Evolutionary conservation across 2,329 filamentous ascomycete species (phyloP), one percentile per base, ranked within the genome.

Genomic region (Diaporthe destruens): DNA sequence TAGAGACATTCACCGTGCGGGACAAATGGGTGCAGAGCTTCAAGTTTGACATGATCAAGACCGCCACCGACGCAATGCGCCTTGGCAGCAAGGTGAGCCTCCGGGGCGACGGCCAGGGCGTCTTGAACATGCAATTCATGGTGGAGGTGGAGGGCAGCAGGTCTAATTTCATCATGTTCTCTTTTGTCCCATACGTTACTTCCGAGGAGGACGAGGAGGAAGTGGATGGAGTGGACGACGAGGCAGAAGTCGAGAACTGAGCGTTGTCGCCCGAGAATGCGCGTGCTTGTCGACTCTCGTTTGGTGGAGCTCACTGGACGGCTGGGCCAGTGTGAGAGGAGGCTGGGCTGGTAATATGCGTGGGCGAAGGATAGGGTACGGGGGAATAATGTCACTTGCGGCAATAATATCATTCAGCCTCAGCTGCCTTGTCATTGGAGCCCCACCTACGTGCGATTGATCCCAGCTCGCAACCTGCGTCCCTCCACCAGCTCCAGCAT

Each of bases 91-190:
- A 98, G 82, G 95, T 98, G 72, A 98, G 95, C 80, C 88, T 99
- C 74, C 88, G 96, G 20, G 92, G 94, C 0, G 96, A 99, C 81
- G 87, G 89, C 2, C 94, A 98, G 80, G 96, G 96, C 0, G 96
- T 99, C 39, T 82, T 99, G 75, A 98, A 94, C 82, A 84, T 98
- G 80, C 96, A 99, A 80, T 98, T 98, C 78, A 96, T 99, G 93
- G 92, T 99, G 20, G 94, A 98, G 80, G 87, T 95, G 54, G 94
- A 96, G 74, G 88, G 89, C 8, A 88, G 89, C 6, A 86, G 87
- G 32, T 85, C 91, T 51, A 93, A 91, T 77, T 97, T 96, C 82
- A 87, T 96, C 32, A 93, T 96, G 81, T 97, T 96, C 81, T 87
- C 93, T 25, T 94, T 96, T 79, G 91, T 97, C 72, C 94, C 94